Conservation (phyloP, 169 alveolate genomes). For the Cryptosporidium xiaoi region DNA sequence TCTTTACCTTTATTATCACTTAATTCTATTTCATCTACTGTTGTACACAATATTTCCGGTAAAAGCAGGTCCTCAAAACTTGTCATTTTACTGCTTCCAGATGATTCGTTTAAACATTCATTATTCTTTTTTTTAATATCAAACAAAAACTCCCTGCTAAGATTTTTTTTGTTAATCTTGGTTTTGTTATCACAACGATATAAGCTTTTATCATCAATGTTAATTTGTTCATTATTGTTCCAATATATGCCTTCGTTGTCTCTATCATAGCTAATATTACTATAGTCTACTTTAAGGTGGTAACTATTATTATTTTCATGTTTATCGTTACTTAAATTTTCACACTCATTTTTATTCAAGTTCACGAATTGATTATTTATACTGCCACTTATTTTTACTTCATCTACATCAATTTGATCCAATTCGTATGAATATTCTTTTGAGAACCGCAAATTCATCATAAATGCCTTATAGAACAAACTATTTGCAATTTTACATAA, state of each 20-base stretch:
- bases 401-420: too few relatives aligned
- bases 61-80: slow-evolving; percentile 23
- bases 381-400: background rate
- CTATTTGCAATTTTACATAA: slow-evolving; percentile 58
- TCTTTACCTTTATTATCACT: background rate
- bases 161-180: too few relatives aligned
- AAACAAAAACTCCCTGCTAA: background rate
- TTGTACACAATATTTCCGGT: slow-evolving; percentile 36
- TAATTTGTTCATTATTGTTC: background rate
- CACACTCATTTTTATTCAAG: background rate
- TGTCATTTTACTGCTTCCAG: background rate
- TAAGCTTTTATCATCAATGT: too few relatives aligned
- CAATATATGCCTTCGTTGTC: background rate
- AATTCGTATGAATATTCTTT: background rate
- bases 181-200: too few relatives aligned
- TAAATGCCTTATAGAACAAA: slow-evolving; percentile 42
- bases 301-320: background rate
- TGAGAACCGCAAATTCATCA: slow-evolving; percentile 27
- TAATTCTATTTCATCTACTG: slow-evolving; percentile 1
- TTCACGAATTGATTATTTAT: slow-evolving; percentile 1
- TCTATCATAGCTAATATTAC: too few relatives aligned
- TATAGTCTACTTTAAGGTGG: background rate
- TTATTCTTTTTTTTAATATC: background rate
- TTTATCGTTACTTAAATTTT: background rate
- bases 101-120: background rate